phyloP scores from a whole-genome alignment of 306 rosid genomes.

The Glycine soja region DNA sequence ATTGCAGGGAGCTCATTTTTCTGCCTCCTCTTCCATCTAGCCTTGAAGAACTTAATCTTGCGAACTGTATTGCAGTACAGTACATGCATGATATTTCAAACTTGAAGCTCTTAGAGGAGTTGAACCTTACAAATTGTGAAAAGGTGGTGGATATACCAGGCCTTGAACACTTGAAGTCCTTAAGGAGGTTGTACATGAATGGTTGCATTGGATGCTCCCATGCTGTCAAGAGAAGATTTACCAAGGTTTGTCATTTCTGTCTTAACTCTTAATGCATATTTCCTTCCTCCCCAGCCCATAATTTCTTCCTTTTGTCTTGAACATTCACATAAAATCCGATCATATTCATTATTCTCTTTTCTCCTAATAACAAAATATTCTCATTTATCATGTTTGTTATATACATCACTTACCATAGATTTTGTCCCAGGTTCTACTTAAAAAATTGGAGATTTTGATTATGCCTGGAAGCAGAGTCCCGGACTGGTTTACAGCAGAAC shows the following conservation, averaged over 20 bases:
- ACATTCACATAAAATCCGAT: neutral
- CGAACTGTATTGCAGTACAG: slow-evolving; percentile 55
- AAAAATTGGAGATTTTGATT: slow-evolving; percentile 50
- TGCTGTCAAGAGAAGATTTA: slow-evolving; percentile 53
- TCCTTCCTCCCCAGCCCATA: neutral
- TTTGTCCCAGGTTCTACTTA: slow-evolving; percentile 53
- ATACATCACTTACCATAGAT: neutral
- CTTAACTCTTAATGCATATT: neutral
- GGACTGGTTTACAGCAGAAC: slow-evolving; percentile 61
- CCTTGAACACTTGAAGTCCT: slow-evolving; percentile 61
- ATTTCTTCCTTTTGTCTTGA: neutral
- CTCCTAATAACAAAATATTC: neutral
- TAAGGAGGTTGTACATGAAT: slow-evolving; percentile 57
- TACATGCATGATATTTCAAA: slow-evolving; percentile 58
- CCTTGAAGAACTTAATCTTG: slow-evolving; percentile 52
- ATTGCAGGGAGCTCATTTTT: slow-evolving; percentile 53
- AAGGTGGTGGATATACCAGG: slow-evolving; percentile 64
- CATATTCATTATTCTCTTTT: neutral
- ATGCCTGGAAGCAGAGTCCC: slow-evolving; percentile 67
- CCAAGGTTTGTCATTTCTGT: slow-evolving; percentile 54
- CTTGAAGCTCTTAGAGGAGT: slow-evolving; percentile 48
- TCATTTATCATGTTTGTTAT: neutral
- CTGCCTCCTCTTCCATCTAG: slow-evolving; percentile 71
- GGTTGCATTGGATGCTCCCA: slow-evolving; percentile 58
- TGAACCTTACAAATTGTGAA: slow-evolving; percentile 62